Evolutionary conservation across 176 grass and related monocot genomes (phyloP).

Genomic region (Eragrostis curvula): DNA sequence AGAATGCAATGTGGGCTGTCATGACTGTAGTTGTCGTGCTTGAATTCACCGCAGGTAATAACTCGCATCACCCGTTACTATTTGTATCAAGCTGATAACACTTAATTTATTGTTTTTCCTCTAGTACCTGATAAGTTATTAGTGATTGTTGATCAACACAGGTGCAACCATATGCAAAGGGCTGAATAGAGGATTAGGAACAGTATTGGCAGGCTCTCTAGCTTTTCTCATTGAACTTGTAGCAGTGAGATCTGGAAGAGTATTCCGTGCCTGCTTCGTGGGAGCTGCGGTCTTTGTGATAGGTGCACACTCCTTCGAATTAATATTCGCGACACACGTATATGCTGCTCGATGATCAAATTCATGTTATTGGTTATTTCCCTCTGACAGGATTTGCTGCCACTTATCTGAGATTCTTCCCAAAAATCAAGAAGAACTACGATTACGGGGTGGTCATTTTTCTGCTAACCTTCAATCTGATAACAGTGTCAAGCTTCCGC

Average conservation of each 20-base stretch:
- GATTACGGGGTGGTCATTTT: slow-evolving; percentile 94
- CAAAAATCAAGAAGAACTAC: slow-evolving; percentile 90
- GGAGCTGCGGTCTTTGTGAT: slow-evolving; percentile 78
- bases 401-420: slow-evolving; percentile 89
- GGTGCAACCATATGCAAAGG: slow-evolving; percentile 95
- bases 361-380: slow-evolving; percentile 15
- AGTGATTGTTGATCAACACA: slow-evolving; percentile 33
- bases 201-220: slow-evolving; percentile 71
- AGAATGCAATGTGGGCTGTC: slow-evolving; percentile 98
- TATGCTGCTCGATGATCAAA: not conserved
- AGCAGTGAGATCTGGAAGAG: slow-evolving; percentile 61
- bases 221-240: slow-evolving; percentile 88
- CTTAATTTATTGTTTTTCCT: not conserved
- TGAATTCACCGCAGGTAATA: slow-evolving; percentile 96
- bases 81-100: not conserved
- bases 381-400: slow-evolving; percentile 64
- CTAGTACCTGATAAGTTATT: not conserved
- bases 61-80: not conserved
- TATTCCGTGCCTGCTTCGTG: slow-evolving; percentile 65
- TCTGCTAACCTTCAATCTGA: slow-evolving; percentile 94
- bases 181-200: slow-evolving; percentile 93
- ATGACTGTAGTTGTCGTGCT: slow-evolving; percentile 96
- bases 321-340: not conserved
- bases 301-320: slow-evolving; percentile 46
- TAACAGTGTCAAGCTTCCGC: slow-evolving; percentile 90